phyloP scores from a whole-genome alignment of 176 grass and related monocot genomes.

The Calamus simplicifolius region DNA sequence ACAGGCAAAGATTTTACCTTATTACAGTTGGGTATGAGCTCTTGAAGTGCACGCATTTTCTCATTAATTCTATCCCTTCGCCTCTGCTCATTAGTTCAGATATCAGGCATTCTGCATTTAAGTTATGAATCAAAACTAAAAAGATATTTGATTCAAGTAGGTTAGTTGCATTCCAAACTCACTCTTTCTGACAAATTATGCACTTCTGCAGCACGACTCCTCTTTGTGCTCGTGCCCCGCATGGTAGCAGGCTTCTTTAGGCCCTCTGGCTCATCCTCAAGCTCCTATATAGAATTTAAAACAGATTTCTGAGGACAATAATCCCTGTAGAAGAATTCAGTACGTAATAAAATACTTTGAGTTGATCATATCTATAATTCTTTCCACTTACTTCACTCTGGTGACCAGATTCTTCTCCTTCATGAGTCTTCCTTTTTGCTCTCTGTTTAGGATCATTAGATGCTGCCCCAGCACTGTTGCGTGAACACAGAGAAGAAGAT shows the following conservation, averaged over 20 bases:
- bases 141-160: too few relatives aligned
- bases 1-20: too few relatives aligned
- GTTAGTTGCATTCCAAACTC: constrained; percentile 6
- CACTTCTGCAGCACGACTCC: constrained; percentile 66
- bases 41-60: too few relatives aligned
- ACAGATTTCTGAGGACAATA: not conserved
- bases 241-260: constrained; percentile 23
- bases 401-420: constrained; percentile 29
- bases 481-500: constrained; percentile 39
- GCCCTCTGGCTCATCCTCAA: constrained; percentile 40
- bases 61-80: too few relatives aligned
- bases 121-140: too few relatives aligned
- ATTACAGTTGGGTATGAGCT: too few relatives aligned
- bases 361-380: not conserved
- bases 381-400: constrained; percentile 20
- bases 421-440: constrained; percentile 26
- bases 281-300: not conserved
- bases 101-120: too few relatives aligned
- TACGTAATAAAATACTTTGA: not conserved
- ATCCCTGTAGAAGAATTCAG: too few relatives aligned
- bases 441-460: constrained; percentile 8
- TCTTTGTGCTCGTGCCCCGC: constrained; percentile 37
- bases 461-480: constrained; percentile 30
- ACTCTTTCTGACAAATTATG: constrained; percentile 97
- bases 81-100: too few relatives aligned